A percentile compares a stretch with the other conserved stretches of the same genome.
Conservation (phyloP, 345 rosid genomes). For the Salix arbutifolia region DNA sequence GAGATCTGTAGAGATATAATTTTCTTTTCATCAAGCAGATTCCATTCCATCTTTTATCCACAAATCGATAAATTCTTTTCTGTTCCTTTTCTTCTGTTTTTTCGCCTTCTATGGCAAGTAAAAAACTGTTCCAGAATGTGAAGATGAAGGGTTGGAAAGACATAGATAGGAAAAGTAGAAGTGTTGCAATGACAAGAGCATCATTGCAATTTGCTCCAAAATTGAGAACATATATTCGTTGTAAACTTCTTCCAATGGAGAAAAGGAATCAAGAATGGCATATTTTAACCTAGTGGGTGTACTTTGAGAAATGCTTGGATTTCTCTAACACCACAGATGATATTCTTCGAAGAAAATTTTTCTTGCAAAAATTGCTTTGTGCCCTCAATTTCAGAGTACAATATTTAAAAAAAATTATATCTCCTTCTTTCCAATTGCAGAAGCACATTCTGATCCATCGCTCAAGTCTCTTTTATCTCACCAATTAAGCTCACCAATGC, state of each 20-base stretch:
- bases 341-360: slow-evolving; percentile 18
- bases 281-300: neutral
- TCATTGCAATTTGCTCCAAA: slow-evolving; percentile 19
- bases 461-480: slow-evolving; percentile 41
- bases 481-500: slow-evolving; percentile 35
- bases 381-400: neutral
- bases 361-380: neutral
- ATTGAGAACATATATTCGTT: slow-evolving; percentile 43
- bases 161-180: neutral
- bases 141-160: slow-evolving; percentile 1
- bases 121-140: neutral
- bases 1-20: neutral
- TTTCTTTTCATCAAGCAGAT: neutral
- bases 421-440: slow-evolving; percentile 35
- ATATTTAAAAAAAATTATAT: neutral
- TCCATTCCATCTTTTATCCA: slow-evolving; percentile 12
- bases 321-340: slow-evolving; percentile 14
- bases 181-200: slow-evolving; percentile 1
- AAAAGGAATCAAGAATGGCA: slow-evolving; percentile 21
- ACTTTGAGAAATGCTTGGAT: slow-evolving; percentile 22
- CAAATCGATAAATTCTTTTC: neutral
- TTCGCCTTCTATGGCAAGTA: neutral
- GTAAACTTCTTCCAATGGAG: slow-evolving; percentile 19
- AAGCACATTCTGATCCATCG: slow-evolving; percentile 38
- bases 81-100: neutral